Base-by-base conservation (phyloP, 345 rosid genomes). In the Pugionium cornutum region DNA sequence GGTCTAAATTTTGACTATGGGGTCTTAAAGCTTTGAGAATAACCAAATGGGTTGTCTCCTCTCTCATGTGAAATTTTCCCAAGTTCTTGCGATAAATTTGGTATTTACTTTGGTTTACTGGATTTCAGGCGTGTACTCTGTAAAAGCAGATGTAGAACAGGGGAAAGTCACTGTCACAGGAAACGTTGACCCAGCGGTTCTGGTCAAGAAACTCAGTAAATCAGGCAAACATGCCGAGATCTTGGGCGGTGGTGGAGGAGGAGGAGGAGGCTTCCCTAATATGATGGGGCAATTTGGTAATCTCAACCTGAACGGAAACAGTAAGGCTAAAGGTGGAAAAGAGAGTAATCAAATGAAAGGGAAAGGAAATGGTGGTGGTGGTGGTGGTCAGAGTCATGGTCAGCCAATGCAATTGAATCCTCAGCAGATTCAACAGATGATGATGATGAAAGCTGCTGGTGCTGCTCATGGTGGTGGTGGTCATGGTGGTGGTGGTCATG, bases 221-320 rank as follows among this genome's bases (percentile, higher is more conserved):
- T 78, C 92, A 7, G 99, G 99, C 33, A 95, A 90, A 72, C 89
- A 86, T 67, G 99, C 96, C 9, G 95, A 89, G 82, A 57, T 87
- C 35, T 74, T 87, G 75, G 89, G 88, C 58, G 77, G 72, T 8
- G 76, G 34, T 0, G 73, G 75, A 0, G 80, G 76, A 6, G 84
- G 41, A 0, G 41, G 41, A 5, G 83, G 81, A 68, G 89, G 87
- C 32, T 62, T 75, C 34, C 72, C 74, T 62, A 58, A 11, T 51
- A 53, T 73, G n/a, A 73, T 31, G 37, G 71, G 62, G 9, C 77
- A 73, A 7, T 73, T 66, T 27, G 62, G 39, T 59, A 60, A 66
- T 59, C 62, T 66, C 28, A 59, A 34, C 5, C 52, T 73, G 67
- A 60, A 36, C 53, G 80, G 58, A 10, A 62, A 36, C 76, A 61